Base-by-base conservation (phyloP, 768 basidiomycete genomes). In the Lactarius trivialis region DNA sequence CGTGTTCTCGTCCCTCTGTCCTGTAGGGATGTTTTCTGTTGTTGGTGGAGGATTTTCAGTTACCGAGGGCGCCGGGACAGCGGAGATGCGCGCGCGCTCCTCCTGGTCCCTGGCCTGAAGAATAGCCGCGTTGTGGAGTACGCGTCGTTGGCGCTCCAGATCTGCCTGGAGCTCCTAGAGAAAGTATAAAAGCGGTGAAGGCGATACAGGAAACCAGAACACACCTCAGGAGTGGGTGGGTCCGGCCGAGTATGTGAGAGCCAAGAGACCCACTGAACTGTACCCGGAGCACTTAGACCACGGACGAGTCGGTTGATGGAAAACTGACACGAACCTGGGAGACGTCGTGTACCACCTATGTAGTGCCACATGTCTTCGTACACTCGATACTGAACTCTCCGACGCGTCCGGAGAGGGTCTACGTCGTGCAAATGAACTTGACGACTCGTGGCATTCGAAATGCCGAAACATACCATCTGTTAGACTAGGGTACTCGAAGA, bases 201-300 rank as follows among this genome's bases (percentile, higher is more conserved):
- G 21, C 9, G 43, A 63, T 48, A 63, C 34, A 63, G 61, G 7
- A 61, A 26, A 24, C 19, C 24, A 7, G 26, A 19, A 28, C 30
- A 65, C 61, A 53, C 67, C 41, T 66, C 65, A 15, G 58, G 48
- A 14, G 65, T 21, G 1, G 67, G 67, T 15, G 65, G 53, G 49
- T 58, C 28, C 28, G 54, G 34, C 28, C 65, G 57, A 0, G 65
- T 67, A 41, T 67, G 67, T 1, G 67, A 56, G 4, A 67, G 57
- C 67, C 67, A 67, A 28, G 67, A 63, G 33, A 55, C 41, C 67
- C 65, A 63, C 19, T 67, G 67, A 5, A 67, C 67, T 66, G 56
- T 26, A 45, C 34, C 24, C 37, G 52, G 39, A 43, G 30, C 30
- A 28, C 34, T 50, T 4, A 55, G 50, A 56, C 54, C 48, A 57